Conservation (phyloP, 208 protist species). For the Acanthamoeba royreba region DNA sequence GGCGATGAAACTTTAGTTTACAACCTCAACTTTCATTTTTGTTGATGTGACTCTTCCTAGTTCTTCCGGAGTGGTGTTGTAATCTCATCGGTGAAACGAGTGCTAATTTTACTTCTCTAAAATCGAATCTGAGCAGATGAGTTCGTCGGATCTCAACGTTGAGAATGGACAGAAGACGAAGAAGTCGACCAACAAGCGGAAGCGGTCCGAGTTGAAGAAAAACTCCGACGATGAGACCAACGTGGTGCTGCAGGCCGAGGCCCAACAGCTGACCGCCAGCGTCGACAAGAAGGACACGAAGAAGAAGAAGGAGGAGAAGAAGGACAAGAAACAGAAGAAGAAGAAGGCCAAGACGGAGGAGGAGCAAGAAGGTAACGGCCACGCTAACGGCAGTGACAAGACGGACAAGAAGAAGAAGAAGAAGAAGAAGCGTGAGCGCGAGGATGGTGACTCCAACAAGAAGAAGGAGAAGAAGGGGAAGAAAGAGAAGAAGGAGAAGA, state of each 20-base stretch:
- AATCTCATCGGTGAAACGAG: too few relatives aligned
- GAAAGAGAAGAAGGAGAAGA: not conserved
- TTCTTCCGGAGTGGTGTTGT: too few relatives aligned
- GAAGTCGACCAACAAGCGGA: too few relatives aligned
- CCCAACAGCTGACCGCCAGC: not conserved
- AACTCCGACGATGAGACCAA: too few relatives aligned
- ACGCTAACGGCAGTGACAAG: not conserved
- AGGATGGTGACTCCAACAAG: not conserved
- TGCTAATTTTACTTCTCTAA: too few relatives aligned
- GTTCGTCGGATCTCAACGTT: too few relatives aligned
- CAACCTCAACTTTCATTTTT: too few relatives aligned
- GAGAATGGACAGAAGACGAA: too few relatives aligned
- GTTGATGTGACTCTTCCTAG: too few relatives aligned
- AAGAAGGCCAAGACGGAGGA: not conserved
- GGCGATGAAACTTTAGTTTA: too few relatives aligned
- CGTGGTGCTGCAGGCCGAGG: not conserved
- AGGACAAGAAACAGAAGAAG: not conserved
- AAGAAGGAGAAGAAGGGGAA: not conserved
- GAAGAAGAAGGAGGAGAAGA: not conserved
- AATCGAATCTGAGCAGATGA: too few relatives aligned
- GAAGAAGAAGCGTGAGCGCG: not conserved
- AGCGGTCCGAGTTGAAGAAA: too few relatives aligned
- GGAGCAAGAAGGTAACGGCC: not conserved
- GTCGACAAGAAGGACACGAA: not conserved
- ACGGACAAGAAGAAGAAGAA: not conserved